Conservation (phyloP, 495 filamentous ascomycete species). For the Hypoxylon fragiforme region DNA sequence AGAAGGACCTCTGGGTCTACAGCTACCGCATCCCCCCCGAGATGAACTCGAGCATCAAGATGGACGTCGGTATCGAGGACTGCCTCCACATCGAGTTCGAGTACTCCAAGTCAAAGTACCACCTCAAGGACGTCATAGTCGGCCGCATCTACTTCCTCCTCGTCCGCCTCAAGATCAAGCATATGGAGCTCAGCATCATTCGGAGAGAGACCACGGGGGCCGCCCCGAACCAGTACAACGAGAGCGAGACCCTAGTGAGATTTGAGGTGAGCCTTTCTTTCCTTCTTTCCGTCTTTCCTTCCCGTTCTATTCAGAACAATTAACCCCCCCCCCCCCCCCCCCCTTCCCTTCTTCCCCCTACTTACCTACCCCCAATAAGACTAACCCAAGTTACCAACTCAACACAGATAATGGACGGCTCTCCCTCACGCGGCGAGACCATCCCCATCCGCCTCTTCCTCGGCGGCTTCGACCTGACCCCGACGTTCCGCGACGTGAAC, state of each 20-base stretch:
- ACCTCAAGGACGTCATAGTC: slow-evolving; percentile 99
- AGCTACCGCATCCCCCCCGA: slow-evolving; percentile 97
- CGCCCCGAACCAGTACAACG: slow-evolving; percentile 99
- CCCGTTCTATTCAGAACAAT: too few species aligned
- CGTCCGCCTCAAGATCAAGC: slow-evolving; percentile 98
- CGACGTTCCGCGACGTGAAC: slow-evolving; percentile 99
- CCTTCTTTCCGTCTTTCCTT: neutral
- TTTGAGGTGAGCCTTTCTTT: slow-evolving; percentile 73
- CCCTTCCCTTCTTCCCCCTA: too few species aligned
- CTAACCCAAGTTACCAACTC: too few species aligned
- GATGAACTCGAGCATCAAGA: slow-evolving; percentile 98
- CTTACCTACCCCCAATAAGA: too few species aligned
- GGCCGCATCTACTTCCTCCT: slow-evolving; percentile 98
- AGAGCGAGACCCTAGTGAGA: slow-evolving; percentile 95
- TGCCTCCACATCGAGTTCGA: slow-evolving; percentile 99
- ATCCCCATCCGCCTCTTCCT: slow-evolving; percentile 98
- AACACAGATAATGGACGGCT: slow-evolving; percentile 99
- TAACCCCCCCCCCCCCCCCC: too few species aligned
- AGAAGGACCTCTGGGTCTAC: slow-evolving; percentile 99
- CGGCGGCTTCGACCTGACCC: slow-evolving; percentile 95
- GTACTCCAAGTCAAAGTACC: slow-evolving; percentile 98
- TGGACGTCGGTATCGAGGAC: slow-evolving; percentile 99
- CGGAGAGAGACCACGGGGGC: slow-evolving; percentile 94
- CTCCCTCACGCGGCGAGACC: slow-evolving; percentile 94
- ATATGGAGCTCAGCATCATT: slow-evolving; percentile 99